These are phyloP conservation scores for Funneliformis geosporum DNA, from an alignment of 192 early-diverging fungal species.

Conservation along the genomic window DNA sequence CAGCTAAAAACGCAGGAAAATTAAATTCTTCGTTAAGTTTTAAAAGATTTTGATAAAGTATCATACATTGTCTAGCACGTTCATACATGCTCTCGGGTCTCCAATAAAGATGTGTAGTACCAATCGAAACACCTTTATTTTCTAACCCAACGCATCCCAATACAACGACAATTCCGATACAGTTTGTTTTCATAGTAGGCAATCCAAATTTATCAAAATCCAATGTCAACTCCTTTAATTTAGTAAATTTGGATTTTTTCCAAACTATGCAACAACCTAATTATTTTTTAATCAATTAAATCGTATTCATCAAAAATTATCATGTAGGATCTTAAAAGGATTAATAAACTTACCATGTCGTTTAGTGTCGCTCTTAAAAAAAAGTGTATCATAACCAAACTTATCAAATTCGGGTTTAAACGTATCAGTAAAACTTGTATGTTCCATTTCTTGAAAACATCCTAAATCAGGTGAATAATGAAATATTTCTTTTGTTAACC, in stretches of 20 bases:
- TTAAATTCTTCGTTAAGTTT: constrained; percentile 13
- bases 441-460: constrained; percentile 32
- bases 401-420: constrained; percentile 31
- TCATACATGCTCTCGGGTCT: constrained; percentile 31
- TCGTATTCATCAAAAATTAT: background rate
- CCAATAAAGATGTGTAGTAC: constrained; percentile 31
- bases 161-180: constrained; percentile 8
- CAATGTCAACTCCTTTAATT: constrained; percentile 9
- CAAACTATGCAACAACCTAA: constrained; percentile 29
- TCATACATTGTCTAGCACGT: constrained; percentile 18
- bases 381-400: constrained; percentile 1
- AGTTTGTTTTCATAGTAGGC: constrained; percentile 12
- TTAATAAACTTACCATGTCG: constrained; percentile 4
- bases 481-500: constrained; percentile 25
- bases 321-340: background rate
- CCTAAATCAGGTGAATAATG: constrained; percentile 21
- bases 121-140: background rate
- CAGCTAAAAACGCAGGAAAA: constrained; percentile 20
- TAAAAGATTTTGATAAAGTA: constrained; percentile 2
- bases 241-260: constrained; percentile 24
- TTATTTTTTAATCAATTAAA: background rate
- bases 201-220: constrained; percentile 13
- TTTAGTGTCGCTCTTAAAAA: constrained; percentile 11
- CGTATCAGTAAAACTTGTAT: background rate
- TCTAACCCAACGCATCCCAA: background rate